Conservation (phyloP, 2,329 filamentous ascomycete genomes). For the Fonsecaea nubica region DNA sequence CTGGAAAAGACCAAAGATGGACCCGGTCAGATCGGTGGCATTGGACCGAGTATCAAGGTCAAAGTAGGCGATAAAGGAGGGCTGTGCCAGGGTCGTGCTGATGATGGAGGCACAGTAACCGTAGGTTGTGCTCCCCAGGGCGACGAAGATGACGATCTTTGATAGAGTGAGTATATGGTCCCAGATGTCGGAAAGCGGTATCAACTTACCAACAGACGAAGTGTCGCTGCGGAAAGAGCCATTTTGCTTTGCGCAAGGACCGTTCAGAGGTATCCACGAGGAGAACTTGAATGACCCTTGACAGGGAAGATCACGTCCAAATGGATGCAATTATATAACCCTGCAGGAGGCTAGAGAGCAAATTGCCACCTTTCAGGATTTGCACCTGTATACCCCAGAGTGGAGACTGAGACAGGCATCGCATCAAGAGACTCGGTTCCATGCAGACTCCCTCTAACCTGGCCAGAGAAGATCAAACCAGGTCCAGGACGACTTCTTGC, state of each 20-base stretch:
- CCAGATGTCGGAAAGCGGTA: neutral
- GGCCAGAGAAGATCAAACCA: neutral
- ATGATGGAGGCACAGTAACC: conserved; percentile 25
- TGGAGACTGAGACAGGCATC: neutral
- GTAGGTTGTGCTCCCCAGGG: conserved; percentile 17
- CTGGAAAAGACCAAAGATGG: conserved; percentile 26
- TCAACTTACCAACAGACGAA: conserved; percentile 7
- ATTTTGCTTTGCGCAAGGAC: neutral
- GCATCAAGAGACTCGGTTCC: neutral
- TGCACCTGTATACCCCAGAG: neutral
- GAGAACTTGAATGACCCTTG: neutral
- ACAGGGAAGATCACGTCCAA: neutral
- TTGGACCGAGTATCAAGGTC: conserved; percentile 48
- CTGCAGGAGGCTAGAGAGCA: neutral
- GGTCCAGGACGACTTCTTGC: neutral
- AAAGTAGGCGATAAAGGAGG: conserved; percentile 54
- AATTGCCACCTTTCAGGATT: neutral
- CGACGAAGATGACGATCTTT: conserved; percentile 21
- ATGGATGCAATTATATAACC: neutral
- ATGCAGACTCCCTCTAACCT: neutral
- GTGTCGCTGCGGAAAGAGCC: conserved; percentile 11
- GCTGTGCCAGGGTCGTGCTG: conserved; percentile 46
- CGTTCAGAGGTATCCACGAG: neutral
- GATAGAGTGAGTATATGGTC: neutral
- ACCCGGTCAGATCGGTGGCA: conserved; percentile 49